A percentile compares a stretch with the other conserved stretches of the same genome.
Evolutionary conservation across 192 early-diverging fungal species (phyloP).

Genomic region (Dissophora ornata): DNA sequence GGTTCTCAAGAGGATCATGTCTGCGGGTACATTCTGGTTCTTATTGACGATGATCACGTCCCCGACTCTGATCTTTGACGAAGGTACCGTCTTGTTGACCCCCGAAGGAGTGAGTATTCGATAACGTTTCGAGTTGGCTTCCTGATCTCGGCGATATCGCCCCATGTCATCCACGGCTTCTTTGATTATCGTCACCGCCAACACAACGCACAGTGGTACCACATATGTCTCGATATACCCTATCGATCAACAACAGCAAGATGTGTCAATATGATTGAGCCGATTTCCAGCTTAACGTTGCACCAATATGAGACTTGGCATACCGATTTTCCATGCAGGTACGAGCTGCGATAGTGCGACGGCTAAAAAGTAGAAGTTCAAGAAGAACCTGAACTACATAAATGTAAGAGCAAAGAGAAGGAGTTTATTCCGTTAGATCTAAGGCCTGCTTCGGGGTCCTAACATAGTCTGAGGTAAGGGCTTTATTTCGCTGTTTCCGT

Average conservation of each 20-base stretch:
- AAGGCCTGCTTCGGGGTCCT: too few relatives aligned
- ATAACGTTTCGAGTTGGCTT: slow-evolving; percentile 92
- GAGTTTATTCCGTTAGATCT: too few relatives aligned
- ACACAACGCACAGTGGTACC: slow-evolving; percentile 92
- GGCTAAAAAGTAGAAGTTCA: slow-evolving; percentile 94
- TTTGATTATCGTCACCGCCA: slow-evolving; percentile 91
- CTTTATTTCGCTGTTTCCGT: too few relatives aligned
- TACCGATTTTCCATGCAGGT: slow-evolving; percentile 85
- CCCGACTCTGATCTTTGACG: slow-evolving; percentile 90
- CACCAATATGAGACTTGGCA: too few relatives aligned
- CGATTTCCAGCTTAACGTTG: too few relatives aligned
- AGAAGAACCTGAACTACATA: slow-evolving; percentile 95
- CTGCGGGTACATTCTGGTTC: slow-evolving; percentile 91
- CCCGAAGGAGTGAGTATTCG: slow-evolving; percentile 64
- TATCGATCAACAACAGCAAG: slow-evolving; percentile 23
- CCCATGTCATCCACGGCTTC: slow-evolving; percentile 92
- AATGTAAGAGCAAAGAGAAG: not conserved
- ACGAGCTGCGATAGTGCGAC: slow-evolving; percentile 94
- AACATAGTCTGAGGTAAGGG: not conserved
- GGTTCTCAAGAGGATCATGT: slow-evolving; percentile 88
- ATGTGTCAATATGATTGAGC: too few relatives aligned
- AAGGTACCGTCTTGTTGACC: slow-evolving; percentile 70
- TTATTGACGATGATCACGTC: slow-evolving; percentile 86
- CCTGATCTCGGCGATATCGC: slow-evolving; percentile 81
- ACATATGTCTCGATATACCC: slow-evolving; percentile 93